Base-by-base conservation (phyloP, 306 rosid genomes). In the Delonix regia region DNA sequence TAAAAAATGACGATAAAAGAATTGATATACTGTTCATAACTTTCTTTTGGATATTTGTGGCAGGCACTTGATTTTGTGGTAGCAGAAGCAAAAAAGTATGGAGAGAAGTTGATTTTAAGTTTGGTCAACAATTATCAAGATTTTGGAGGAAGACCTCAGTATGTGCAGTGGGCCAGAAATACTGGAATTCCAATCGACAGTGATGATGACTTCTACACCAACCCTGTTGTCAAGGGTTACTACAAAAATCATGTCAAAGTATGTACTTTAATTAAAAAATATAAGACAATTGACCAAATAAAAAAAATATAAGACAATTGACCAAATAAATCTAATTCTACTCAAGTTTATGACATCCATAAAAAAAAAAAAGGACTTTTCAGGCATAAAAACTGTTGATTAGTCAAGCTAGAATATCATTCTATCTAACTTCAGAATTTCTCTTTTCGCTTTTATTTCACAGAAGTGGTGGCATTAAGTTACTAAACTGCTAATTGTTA, bases 91-190 rank as follows among this genome's bases (percentile, higher is more conserved):
- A 84, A 81, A 74, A 86, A 83, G 18, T 70, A 81, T 10, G 67
- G 81, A 12, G 81, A 84, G 19, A 52, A 72, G 42, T 71, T 90
- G 56, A 83, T 88, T n/a, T 62, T 90, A 77, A 83, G 85, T 4
- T 88, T 86, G 72, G 82, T 69, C 1, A 88, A 90, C 86, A 83
- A 88, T 67, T 88, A 75, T 34, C 12, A 81, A 12, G 90, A 88
- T 47, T 88, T 59, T 66, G 95, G 92, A 42, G 95, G 92, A 55
- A 90, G 79, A 14, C 85, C 85, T 74, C 88, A 86, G 24, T 90
- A 88, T 49, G 85, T 86, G 53, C 34, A 83, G 33, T 90, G 95
- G 95, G 92, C 92, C 10, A 86, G 57, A 18, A 79, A 34, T 9
- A 44, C 33, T n/a, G 86, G 89, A 6, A 68, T 68, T 36, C 12